Percentiles rank a stretch among this genome's conserved stretches.
phyloP scores from a whole-genome alignment of 106 monocot species.

The Agapanthus africanus region DNA sequence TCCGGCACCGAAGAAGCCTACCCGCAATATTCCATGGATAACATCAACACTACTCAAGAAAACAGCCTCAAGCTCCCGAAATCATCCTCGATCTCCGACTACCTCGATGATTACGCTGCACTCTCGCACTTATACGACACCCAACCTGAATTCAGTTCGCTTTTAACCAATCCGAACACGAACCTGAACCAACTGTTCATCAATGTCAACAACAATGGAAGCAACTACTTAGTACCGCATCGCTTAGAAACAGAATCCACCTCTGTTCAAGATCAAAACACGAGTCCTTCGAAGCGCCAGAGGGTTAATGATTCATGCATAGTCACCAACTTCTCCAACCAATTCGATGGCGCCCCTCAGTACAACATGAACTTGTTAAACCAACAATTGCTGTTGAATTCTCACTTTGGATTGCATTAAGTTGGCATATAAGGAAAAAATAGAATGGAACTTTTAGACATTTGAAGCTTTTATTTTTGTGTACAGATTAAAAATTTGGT shows the following conservation, averaged over 20 bases:
- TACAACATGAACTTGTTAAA: slow-evolving; percentile 2
- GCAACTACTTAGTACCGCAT: not conserved
- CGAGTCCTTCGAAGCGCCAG: slow-evolving; percentile 8
- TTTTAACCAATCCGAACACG: not conserved
- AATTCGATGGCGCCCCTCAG: not conserved
- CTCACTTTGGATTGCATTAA: slow-evolving; percentile 11
- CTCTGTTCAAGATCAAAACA: not conserved
- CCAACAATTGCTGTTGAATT: slow-evolving; percentile 9
- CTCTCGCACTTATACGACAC: slow-evolving; percentile 31
- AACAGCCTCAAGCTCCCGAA: slow-evolving; percentile 21
- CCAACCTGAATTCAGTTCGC: slow-evolving; percentile 18
- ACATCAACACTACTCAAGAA: not conserved
- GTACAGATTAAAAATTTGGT: not conserved
- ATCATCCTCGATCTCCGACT: slow-evolving; percentile 32
- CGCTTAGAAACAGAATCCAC: not conserved
- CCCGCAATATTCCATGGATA: slow-evolving; percentile 1
- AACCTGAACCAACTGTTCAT: not conserved
- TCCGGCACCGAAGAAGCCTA: slow-evolving; percentile 22
- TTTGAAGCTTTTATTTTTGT: not conserved
- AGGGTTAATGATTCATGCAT: not conserved
- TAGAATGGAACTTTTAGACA: not conserved
- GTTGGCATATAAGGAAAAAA: not conserved
- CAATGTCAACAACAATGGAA: not conserved
- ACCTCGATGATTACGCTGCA: slow-evolving; percentile 26
- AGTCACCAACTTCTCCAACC: not conserved